Conservation (phyloP, 192 early-diverging fungal genomes). For the Thamnidium elegans region DNA sequence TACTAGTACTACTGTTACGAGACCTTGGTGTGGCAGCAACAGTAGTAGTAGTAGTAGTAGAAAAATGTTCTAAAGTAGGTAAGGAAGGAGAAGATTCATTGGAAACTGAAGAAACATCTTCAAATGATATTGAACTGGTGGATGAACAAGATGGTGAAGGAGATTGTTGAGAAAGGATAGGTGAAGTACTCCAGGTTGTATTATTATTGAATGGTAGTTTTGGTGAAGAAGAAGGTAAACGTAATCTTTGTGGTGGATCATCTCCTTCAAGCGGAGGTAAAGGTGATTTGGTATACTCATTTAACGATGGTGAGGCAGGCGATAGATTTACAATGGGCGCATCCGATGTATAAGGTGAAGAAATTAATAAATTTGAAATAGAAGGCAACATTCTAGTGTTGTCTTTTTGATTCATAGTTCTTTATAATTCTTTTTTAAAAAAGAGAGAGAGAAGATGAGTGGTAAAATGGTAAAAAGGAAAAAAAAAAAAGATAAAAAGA, state of each 20-base stretch:
- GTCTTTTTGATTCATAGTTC: neutral
- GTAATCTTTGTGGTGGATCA: constrained; percentile 24
- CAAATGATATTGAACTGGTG: neutral
- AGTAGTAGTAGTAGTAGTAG: neutral
- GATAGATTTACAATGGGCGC: neutral
- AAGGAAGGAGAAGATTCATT: neutral
- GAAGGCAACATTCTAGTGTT: neutral
- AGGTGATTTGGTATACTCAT: neutral
- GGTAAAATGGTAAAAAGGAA: neutral
- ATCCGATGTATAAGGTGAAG: neutral
- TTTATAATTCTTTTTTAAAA: neutral
- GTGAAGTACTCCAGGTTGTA: neutral
- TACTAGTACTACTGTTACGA: neutral
- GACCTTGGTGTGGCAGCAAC: too few relatives aligned
- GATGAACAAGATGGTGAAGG: neutral
- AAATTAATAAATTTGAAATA: neutral
- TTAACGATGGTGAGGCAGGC: neutral
- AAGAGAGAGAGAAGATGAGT: neutral
- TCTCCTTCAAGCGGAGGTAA: constrained; percentile 28
- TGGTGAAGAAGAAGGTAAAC: neutral
- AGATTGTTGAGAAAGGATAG: neutral
- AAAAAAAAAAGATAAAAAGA: neutral
- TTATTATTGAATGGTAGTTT: neutral
- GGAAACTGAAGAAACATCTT: neutral
- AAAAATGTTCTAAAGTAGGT: too few relatives aligned